Base-by-base conservation (phyloP, 2,329 filamentous ascomycete genomes). In the Talaromyces sp. region DNA sequence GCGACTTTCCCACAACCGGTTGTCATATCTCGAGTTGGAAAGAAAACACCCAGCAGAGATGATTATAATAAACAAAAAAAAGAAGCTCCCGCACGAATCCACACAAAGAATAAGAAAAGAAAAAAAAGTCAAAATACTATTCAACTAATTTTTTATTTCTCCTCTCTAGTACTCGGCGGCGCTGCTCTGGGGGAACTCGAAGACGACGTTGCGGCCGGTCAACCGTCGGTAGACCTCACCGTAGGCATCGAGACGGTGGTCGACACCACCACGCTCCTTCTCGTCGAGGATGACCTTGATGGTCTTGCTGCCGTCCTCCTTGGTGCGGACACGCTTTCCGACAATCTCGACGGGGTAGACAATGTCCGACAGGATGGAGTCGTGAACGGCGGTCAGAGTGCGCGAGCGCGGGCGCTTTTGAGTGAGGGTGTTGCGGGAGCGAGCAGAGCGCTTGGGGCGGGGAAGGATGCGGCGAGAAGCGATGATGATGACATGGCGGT, bases 261-360 rank as follows among this genome's bases (percentile, higher is more conserved):
- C 95, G 74, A 99, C 94, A 81, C 93, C 92, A 77, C 93, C 94
- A 76, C 93, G 91, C 91, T 99, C 95, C 92, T 99, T 99, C 91
- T 98, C 95, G 82, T 99, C 95, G 65, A 99, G 89, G 78, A 99
- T 87, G 80, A 99, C 92, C 91, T 99, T 99, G 83, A 98, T 89
- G 79, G 92, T 84, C 91, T 98, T 98, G 89, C 86, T 89, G 82
- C 92, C 92, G 83, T 99, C 95, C 87, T 98, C 94, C 86, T 96
- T 94, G 85, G 95, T 98, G 82, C 95, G 91, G 81, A 93, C 83
- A 78, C 95, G 92, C 92, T 98, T 98, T 84, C 95, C 95, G 75
- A 99, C 95, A 73, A 99, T 99, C 90, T 99, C 95, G 78, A 99
- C 95, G 78, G 95, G 95, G 90, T 90, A 99, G 85, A 97, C 95